These are phyloP conservation scores for Phoma sp. DNA, from an alignment of 2,329 filamentous ascomycete species.

Conservation along the genomic window DNA sequence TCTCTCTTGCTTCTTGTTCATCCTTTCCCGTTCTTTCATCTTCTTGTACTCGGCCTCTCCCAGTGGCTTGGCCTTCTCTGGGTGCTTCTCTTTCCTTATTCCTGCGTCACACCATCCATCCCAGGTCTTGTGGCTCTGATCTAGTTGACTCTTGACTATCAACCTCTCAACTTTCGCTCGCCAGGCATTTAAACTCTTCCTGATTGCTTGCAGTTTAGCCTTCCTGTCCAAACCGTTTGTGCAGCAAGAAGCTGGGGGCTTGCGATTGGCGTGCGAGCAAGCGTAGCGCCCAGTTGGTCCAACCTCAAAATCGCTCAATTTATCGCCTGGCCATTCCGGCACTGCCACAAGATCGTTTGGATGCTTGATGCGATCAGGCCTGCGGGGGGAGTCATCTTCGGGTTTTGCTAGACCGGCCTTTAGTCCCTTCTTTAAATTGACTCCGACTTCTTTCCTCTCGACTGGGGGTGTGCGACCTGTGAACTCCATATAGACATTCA, in stretches of 20 bases:
- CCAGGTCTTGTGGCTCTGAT: constrained; percentile 9
- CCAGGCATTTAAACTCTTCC: background rate
- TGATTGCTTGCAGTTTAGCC: background rate
- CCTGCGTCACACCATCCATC: background rate
- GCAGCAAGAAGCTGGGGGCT: constrained; percentile 1
- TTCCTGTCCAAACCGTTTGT: background rate
- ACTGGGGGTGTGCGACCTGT: background rate
- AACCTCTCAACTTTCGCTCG: background rate
- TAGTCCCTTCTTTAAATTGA: background rate
- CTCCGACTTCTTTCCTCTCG: too few relatives aligned
- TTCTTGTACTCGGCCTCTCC: background rate
- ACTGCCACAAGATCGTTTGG: background rate
- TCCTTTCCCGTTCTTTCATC: background rate
- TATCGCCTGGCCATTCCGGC: background rate
- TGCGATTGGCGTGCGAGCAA: background rate
- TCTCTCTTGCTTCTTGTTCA: background rate
- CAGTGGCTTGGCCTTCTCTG: background rate
- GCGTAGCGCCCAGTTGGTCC: background rate
- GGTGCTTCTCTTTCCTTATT: constrained; percentile 1
- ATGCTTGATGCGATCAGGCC: background rate
- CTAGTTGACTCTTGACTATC: background rate
- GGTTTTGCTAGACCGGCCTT: too few relatives aligned
- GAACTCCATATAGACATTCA: background rate
- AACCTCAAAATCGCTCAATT: background rate
- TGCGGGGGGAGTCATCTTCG: background rate